A percentile compares a stretch with the other conserved stretches of the same genome.
phyloP scores from a whole-genome alignment of 2,329 filamentous ascomycete genomes.

The Scedosporium boydii region DNA sequence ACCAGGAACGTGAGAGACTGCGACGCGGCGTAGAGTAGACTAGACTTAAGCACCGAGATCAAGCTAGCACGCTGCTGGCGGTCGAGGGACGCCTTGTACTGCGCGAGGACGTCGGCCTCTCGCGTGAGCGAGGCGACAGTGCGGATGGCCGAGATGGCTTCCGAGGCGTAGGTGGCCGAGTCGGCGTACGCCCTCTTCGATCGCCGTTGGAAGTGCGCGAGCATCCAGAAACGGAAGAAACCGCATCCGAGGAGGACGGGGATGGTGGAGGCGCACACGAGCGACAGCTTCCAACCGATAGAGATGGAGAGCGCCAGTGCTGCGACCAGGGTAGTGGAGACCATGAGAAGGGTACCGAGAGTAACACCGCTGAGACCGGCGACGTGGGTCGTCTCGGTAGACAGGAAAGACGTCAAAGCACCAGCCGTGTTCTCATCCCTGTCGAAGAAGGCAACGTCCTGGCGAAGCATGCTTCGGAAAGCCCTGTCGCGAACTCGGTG shows the following conservation, averaged over 20 bases:
- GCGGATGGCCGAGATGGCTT: conserved; percentile 87
- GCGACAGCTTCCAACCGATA: conserved; percentile 78
- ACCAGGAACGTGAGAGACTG: conserved; percentile 79
- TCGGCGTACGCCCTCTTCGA: conserved; percentile 71
- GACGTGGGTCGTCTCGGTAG: conserved; percentile 80
- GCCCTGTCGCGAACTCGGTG: conserved; percentile 73
- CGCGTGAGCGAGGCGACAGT: conserved; percentile 87
- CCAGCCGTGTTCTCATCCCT: conserved; percentile 81
- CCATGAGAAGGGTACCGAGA: conserved; percentile 75
- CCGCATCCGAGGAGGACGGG: conserved; percentile 71
- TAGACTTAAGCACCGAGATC: conserved; percentile 66
- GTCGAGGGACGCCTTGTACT: conserved; percentile 61
- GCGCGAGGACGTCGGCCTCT: conserved; percentile 66
- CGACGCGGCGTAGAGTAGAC: conserved; percentile 69
- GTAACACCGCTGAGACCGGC: conserved; percentile 82
- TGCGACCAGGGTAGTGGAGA: conserved; percentile 67
- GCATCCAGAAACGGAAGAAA: conserved; percentile 81
- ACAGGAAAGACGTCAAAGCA: conserved; percentile 78
- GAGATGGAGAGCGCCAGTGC: conserved; percentile 61
- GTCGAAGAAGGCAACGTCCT: conserved; percentile 91
- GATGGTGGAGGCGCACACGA: conserved; percentile 72
- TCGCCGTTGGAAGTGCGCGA: conserved; percentile 68
- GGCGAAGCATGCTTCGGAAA: conserved; percentile 80
- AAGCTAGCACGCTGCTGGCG: conserved; percentile 59
- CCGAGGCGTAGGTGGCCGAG: conserved; percentile 81